A percentile compares a stretch with the other conserved stretches of the same genome.
phyloP scores from a whole-genome alignment of 495 filamentous ascomycete genomes.

The Glonium stellatum region DNA sequence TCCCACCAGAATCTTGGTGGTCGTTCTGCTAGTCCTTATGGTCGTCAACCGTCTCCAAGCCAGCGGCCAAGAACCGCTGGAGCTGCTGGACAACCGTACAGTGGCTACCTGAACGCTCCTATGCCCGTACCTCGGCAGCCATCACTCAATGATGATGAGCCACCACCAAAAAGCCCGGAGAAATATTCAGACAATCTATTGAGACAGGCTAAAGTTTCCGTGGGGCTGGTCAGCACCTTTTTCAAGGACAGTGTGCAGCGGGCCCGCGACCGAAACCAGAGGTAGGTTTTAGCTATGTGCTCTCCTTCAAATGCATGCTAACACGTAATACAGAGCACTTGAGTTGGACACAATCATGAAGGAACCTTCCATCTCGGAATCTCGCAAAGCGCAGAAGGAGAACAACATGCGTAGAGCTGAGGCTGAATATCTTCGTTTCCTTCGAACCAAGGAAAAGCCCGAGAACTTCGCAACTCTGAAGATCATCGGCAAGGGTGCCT shows the following conservation, averaged over 20 bases:
- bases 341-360: slow-evolving; percentile 79
- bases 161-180: slow-evolving; percentile 34
- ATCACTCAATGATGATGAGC: slow-evolving; percentile 36
- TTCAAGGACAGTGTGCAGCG: slow-evolving; percentile 94
- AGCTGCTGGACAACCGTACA: slow-evolving; percentile 53
- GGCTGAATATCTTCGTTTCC: slow-evolving; percentile 84
- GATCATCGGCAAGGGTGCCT: slow-evolving; percentile 97
- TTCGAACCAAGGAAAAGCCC: slow-evolving; percentile 84
- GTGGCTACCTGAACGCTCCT: slow-evolving; percentile 56
- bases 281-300: slow-evolving; percentile 47
- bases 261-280: slow-evolving; percentile 82
- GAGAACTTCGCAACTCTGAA: slow-evolving; percentile 93
- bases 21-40: slow-evolving; percentile 58
- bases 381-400: slow-evolving; percentile 70
- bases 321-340: slow-evolving; percentile 56
- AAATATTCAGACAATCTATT: slow-evolving; percentile 36
- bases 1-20: slow-evolving; percentile 85
- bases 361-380: slow-evolving; percentile 63
- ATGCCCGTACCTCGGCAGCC: slow-evolving; percentile 46
- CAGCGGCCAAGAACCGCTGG: slow-evolving; percentile 69
- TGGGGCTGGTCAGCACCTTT: slow-evolving; percentile 67
- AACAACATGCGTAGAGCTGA: slow-evolving; percentile 74
- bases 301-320: slow-evolving; percentile 11
- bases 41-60: slow-evolving; percentile 60
- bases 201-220: slow-evolving; percentile 41